A percentile compares a stretch with the other conserved stretches of the same genome.
Conservation (phyloP, 2,329 filamentous ascomycete genomes). For the Macroventuria anomochaeta region DNA sequence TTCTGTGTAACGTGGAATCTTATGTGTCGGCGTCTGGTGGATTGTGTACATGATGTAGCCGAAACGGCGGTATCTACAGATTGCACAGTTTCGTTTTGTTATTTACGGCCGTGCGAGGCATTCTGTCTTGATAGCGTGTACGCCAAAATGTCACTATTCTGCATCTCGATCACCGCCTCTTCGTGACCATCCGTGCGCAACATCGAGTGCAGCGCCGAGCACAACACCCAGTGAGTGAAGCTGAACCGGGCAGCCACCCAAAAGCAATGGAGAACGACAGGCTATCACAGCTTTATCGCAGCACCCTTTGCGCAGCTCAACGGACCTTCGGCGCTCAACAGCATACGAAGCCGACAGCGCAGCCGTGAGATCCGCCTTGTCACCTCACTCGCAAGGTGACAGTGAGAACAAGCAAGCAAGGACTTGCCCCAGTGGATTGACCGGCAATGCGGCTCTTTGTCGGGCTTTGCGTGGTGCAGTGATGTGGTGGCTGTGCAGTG, state of each 20-base stretch:
- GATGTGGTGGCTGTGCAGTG: constrained; percentile 19
- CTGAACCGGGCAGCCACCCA: neutral
- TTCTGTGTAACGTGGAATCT: neutral
- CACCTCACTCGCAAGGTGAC: neutral
- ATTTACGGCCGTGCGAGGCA: neutral
- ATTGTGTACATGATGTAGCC: constrained; percentile 5
- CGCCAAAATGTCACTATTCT: neutral
- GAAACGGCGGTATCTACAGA: neutral
- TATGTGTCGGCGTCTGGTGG: neutral
- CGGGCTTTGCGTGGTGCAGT: constrained; percentile 9
- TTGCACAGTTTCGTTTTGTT: neutral
- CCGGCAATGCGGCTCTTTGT: constrained; percentile 17
- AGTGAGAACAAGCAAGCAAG: neutral
- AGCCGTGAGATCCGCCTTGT: constrained; percentile 14
- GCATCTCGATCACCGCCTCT: neutral
- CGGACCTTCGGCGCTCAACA: neutral
- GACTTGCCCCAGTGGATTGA: constrained; percentile 7
- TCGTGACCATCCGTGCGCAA: neutral
- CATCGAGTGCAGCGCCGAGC: too few species aligned
- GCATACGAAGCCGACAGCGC: neutral
- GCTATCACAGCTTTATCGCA: neutral
- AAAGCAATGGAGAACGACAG: neutral
- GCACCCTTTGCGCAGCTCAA: neutral
- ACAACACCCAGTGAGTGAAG: too few species aligned
- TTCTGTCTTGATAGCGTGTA: neutral